Conservation (phyloP, 306 rosid genomes). For the Hylodesmum podocarpum region DNA sequence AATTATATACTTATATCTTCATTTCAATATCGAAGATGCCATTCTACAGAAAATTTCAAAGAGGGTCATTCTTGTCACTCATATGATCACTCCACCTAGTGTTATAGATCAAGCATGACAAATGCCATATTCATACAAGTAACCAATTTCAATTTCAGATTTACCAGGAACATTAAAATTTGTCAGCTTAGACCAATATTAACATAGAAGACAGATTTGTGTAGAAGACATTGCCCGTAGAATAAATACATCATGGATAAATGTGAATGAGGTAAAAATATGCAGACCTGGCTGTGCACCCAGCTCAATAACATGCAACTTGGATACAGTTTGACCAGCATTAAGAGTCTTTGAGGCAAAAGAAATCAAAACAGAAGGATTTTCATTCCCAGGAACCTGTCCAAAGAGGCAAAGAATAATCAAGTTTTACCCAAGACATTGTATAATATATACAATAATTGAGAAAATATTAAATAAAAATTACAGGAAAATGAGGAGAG, state of each 20-base stretch:
- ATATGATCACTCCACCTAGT: neutral
- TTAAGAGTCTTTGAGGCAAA: slow-evolving; percentile 93
- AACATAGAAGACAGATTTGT: neutral
- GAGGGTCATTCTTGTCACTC: neutral
- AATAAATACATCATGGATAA: slow-evolving; percentile 11
- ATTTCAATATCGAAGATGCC: neutral
- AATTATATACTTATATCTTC: neutral
- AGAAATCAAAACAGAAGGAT: slow-evolving; percentile 83
- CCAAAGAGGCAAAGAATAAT: slow-evolving; percentile 26
- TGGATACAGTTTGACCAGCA: slow-evolving; percentile 87
- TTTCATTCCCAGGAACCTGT: slow-evolving; percentile 95
- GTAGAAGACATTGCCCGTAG: slow-evolving; percentile 19
- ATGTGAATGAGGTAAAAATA: slow-evolving; percentile 18
- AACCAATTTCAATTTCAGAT: slow-evolving; percentile 12
- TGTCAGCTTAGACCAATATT: neutral
- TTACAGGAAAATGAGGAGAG: neutral
- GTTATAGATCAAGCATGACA: slow-evolving; percentile 14
- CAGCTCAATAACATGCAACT: slow-evolving; percentile 94
- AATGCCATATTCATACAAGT: slow-evolving; percentile 22
- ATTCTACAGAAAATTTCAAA: neutral
- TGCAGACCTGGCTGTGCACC: slow-evolving; percentile 98
- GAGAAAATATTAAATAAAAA: slow-evolving; percentile 1
- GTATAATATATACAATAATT: slow-evolving; percentile 13
- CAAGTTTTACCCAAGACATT: neutral
- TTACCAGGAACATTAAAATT: slow-evolving; percentile 9